Evolutionary conservation across 495 filamentous ascomycete genomes (phyloP), one percentile per base, ranked within the genome.

Genomic region (Cenococcum geophilum): DNA sequence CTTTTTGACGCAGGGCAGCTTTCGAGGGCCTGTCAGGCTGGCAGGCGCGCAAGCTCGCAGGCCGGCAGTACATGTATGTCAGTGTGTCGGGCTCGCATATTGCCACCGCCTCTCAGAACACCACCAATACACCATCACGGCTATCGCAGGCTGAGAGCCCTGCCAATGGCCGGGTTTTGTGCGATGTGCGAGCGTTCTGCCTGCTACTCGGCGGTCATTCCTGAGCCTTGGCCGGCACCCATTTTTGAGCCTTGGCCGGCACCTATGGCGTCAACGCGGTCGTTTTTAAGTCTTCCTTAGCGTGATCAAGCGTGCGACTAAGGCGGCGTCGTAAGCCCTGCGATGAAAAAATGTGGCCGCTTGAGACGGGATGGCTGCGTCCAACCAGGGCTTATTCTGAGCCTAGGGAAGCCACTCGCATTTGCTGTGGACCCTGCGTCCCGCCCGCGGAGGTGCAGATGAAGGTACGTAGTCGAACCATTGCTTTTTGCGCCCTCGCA

Each of bases 341-440:
- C 49, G 49, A 52, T 52, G 22, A 25, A 20, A 32, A 32, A 45
- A 45, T 45, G 40, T 45, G 40, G 40, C 12, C 40, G 21, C 49
- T 52, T 52, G 49, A 22, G 49, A 52, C 49, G 49, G 49, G 18
- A 27, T 25, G 18, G 10, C 25, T 14, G 49, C 49, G 49, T 23
- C 49, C 49, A 52, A 52, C 20, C 49, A 52, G 49, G 23, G 49
- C 49, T 52, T 52, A 20, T 49, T 22, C 8, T 20, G 18, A 14
- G 18, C 45, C 27, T 32, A 32, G 27, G 45, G 18, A 49, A 49
- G 45, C 45, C 45, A 49, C 27, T 49, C 45, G 45, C 9, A 27
- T 52, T 23, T 52, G 21, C 49, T 52, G 49, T 52, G 49, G 23
- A 25, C 49, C 49, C 49, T 52, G 49, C 49, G 49, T 52, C 49